Evolutionary conservation across 2,329 filamentous ascomycete species (phyloP).

Genomic region (Verticillium isaacii): DNA sequence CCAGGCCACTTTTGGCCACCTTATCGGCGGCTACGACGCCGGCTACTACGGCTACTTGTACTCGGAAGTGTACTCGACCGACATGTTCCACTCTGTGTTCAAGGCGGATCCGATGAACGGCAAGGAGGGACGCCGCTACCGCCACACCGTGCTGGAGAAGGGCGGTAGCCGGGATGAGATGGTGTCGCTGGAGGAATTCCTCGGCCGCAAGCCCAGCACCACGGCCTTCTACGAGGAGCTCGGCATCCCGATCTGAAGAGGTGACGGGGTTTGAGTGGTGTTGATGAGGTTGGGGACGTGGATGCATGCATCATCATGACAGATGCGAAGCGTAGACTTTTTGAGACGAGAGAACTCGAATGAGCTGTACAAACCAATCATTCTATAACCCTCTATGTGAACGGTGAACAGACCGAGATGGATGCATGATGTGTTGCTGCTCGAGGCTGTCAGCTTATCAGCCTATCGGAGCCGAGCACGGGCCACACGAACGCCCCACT

Average conservation of each 20-base stretch:
- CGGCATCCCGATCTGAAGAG: constrained; percentile 32
- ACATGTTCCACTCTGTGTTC: constrained; percentile 84
- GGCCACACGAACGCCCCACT: constrained; percentile 2
- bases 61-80: constrained; percentile 75
- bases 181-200: constrained; percentile 71
- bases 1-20: constrained; percentile 75
- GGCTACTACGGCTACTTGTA: constrained; percentile 76
- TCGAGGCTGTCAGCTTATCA: not conserved
- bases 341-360: not conserved
- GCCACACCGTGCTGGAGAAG: constrained; percentile 72
- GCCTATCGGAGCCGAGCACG: not conserved
- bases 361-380: not conserved
- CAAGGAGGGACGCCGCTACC: constrained; percentile 68
- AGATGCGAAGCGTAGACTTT: not conserved
- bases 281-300: not conserved
- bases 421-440: too few species aligned
- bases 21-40: constrained; percentile 81
- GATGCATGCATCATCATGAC: not conserved
- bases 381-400: not conserved
- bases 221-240: constrained; percentile 79
- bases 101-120: constrained; percentile 73
- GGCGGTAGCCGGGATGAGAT: constrained; percentile 79
- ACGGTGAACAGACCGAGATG: too few species aligned
- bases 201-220: constrained; percentile 70
- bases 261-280: too few species aligned